Evolutionary conservation across 2,329 filamentous ascomycete species (phyloP).

Genomic region (Corniculantispora saksenae): DNA sequence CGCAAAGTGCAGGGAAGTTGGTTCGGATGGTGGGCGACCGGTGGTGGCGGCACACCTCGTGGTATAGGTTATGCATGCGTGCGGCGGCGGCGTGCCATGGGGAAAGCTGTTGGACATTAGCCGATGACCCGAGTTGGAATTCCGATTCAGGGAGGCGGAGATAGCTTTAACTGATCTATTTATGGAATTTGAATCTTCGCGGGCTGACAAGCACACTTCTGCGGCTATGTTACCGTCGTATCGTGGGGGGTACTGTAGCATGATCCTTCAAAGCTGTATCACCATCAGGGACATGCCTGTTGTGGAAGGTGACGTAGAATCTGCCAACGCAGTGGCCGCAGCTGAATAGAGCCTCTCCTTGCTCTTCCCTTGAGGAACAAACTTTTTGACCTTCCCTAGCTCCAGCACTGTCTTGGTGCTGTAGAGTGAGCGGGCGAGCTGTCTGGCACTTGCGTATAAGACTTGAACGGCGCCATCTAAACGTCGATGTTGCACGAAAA

Average conservation of each 20-base stretch:
- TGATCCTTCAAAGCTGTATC: too few relatives aligned
- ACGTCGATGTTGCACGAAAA: too few relatives aligned
- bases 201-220: too few relatives aligned
- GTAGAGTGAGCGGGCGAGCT: neutral
- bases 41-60: neutral
- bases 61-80: neutral
- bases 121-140: neutral
- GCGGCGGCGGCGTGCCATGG: neutral
- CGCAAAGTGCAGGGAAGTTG: constrained; percentile 7
- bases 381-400: too few relatives aligned
- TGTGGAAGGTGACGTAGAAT: too few relatives aligned
- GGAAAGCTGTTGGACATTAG: neutral
- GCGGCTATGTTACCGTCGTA: too few relatives aligned
- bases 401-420: neutral
- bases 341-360: too few relatives aligned
- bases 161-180: neutral
- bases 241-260: too few relatives aligned
- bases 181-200: neutral
- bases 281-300: too few relatives aligned
- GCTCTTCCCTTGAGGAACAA: too few relatives aligned
- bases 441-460: neutral
- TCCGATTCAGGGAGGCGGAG: neutral
- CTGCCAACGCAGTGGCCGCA: too few relatives aligned
- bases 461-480: neutral
- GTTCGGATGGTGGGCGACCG: too few relatives aligned